Evolutionary conservation across 2,329 filamentous ascomycete species (phyloP).

Genomic region (Fusarium sublunatum): DNA sequence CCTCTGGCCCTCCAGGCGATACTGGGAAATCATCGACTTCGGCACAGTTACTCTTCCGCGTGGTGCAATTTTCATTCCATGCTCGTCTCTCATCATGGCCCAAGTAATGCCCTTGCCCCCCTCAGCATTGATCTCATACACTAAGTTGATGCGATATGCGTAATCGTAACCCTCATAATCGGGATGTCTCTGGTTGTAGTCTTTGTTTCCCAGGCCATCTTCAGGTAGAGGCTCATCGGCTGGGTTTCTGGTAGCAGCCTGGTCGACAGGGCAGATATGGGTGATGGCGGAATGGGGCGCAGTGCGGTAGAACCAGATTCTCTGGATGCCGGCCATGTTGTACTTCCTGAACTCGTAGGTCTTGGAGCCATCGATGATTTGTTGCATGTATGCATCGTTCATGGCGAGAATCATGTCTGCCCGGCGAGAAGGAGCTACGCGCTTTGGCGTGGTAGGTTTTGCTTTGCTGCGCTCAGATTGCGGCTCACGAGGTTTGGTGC

Average conservation of each 20-base stretch:
- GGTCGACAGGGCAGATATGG: slow-evolving; percentile 40
- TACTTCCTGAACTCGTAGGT: slow-evolving; percentile 44
- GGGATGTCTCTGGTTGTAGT: slow-evolving; percentile 40
- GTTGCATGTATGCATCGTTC: slow-evolving; percentile 38
- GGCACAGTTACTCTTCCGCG: slow-evolving; percentile 2
- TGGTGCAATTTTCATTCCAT: slow-evolving; percentile 22
- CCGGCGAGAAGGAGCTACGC: neutral
- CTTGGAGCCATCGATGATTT: slow-evolving; percentile 43
- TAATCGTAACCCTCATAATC: slow-evolving; percentile 47
- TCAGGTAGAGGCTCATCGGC: slow-evolving; percentile 26
- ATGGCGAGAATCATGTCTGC: slow-evolving; percentile 32
- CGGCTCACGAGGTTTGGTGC: too few relatives aligned
- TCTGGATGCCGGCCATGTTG: slow-evolving; percentile 27
- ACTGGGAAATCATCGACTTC: neutral
- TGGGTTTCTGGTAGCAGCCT: slow-evolving; percentile 30
- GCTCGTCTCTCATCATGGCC: slow-evolving; percentile 28
- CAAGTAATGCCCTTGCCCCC: slow-evolving; percentile 22
- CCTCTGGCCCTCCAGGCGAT: neutral
- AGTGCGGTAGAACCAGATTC: slow-evolving; percentile 46
- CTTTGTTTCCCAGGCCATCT: slow-evolving; percentile 42
- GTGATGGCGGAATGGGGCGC: slow-evolving; percentile 44
- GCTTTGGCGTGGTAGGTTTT: neutral
- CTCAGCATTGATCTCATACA: slow-evolving; percentile 36
- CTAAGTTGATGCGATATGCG: slow-evolving; percentile 42
- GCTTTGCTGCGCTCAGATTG: too few relatives aligned